Evolutionary conservation across 2,329 filamentous ascomycete genomes (phyloP), one percentile per base, ranked within the genome.

Genomic region (Pseudonectria foliicola): DNA sequence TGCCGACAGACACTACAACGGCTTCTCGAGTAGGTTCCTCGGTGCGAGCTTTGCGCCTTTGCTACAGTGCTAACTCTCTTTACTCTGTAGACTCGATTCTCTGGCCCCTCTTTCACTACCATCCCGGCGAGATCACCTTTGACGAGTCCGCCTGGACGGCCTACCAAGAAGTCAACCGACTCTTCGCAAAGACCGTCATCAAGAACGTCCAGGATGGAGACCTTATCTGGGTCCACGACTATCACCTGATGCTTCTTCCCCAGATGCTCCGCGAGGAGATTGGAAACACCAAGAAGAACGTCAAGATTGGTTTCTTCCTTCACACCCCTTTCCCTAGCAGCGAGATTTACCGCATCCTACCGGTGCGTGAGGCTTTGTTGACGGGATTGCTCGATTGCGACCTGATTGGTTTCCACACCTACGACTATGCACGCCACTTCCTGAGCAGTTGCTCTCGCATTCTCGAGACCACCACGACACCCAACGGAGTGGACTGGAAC

Each of bases 101-200:
- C 41, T 98, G 92, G 92, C 92, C 92, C 3, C 79, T 98, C 26
- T 94, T 98, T 70, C 92, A 96, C 68, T 96, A 96, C 66, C 92
- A 98, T 63, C 90, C 92, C 33, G 90, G 90, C 57, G 90, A 96
- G 70, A 95, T 96, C 52, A 95, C 88, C 29, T 96, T 96, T 60
- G 89, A 96, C 65, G 90, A 96, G 65, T 83, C 82, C 27, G 85
- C 88, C 4, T 98, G 92, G 92, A 75, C 81, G 15, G 90, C 88
- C 34, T 96, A 96, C 68, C 81, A 81, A 53, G 85, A 95, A 56
- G 90, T 93, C 47, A 98, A 96, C 64, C 78, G 83, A 31, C 73
- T 94, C 7, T 98, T 96, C 55, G 90, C 92, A 39, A 82, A 90
- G 65, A 81, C 84, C 11, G 82, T 98, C 46, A 80, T 84, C 37